phyloP scores from a whole-genome alignment of 73 alveolate species.

The Tetrahymena borealis region DNA sequence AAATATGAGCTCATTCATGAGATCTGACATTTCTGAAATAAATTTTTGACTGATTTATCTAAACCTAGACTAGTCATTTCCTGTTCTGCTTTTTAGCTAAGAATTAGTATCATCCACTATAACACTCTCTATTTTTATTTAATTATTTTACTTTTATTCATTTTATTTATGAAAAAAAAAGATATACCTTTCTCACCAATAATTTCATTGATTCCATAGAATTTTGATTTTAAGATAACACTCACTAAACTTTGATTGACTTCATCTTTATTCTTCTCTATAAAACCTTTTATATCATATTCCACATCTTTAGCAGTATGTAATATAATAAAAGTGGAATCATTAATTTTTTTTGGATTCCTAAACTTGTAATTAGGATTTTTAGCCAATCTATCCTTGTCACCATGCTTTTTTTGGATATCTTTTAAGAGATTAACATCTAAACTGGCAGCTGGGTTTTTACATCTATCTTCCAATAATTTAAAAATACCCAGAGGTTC shows the following conservation, averaged over 20 bases:
- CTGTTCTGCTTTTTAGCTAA: no score
- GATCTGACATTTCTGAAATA: slow-evolving; percentile 74
- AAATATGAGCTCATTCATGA: slow-evolving; percentile 64
- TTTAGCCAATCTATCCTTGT: not conserved
- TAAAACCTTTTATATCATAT: slow-evolving; percentile 69
- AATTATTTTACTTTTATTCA: no score
- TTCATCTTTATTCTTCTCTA: slow-evolving; percentile 90
- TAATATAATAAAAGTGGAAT: slow-evolving; percentile 54
- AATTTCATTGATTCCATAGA: not conserved
- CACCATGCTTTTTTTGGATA: slow-evolving; percentile 10
- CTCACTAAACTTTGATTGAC: not conserved
- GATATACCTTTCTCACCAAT: slow-evolving; percentile 53
- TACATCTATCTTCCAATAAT: slow-evolving; percentile 26
- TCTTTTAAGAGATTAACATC: slow-evolving; percentile 23
- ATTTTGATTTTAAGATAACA: not conserved
- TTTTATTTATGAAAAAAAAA: no score
- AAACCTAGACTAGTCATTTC: no score
- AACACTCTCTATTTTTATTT: no score
- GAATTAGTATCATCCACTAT: no score
- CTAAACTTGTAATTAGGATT: slow-evolving; percentile 12
- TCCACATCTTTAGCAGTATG: slow-evolving; percentile 89
- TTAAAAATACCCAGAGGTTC: slow-evolving; percentile 35
- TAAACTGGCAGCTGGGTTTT: not conserved
- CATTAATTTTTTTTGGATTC: slow-evolving; percentile 25
- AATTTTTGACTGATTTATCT: slow-evolving; percentile 49